Conservation (phyloP, 768 basidiomycete species). For the Strobilomyces confusus region DNA sequence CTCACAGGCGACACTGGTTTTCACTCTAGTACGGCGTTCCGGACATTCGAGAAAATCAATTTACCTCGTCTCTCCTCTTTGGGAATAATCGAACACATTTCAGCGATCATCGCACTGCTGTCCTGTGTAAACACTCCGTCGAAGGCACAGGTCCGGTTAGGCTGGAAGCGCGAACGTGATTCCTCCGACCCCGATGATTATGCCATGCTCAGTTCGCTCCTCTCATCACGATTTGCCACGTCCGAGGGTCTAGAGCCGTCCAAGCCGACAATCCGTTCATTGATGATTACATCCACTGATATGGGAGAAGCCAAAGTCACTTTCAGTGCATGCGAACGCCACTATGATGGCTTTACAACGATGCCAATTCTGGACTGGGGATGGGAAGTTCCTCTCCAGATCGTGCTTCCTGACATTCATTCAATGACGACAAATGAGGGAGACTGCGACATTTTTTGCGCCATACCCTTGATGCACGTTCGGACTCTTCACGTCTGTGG, state of each 20-base stretch:
- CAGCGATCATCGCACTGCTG: not conserved
- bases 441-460: too few species aligned
- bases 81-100: not conserved
- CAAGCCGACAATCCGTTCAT: not conserved
- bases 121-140: not conserved
- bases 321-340: not conserved
- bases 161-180: not conserved
- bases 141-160: not conserved
- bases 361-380: too few species aligned
- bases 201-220: not conserved
- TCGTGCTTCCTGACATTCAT: too few species aligned
- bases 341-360: too few species aligned
- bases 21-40: not conserved
- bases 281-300: not conserved
- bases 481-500: too few species aligned
- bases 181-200: not conserved
- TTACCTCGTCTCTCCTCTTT: not conserved
- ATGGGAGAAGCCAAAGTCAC: not conserved
- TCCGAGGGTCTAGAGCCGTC: too few species aligned
- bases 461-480: too few species aligned
- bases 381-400: too few species aligned
- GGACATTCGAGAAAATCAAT: not conserved
- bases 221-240: not conserved
- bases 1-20: not conserved
- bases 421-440: too few species aligned